A percentile compares a stretch with the other conserved stretches of the same genome.
These are phyloP conservation scores for Stephania cephalantha DNA, from an alignment of 164 flowering plant species.

Conservation along the genomic window DNA sequence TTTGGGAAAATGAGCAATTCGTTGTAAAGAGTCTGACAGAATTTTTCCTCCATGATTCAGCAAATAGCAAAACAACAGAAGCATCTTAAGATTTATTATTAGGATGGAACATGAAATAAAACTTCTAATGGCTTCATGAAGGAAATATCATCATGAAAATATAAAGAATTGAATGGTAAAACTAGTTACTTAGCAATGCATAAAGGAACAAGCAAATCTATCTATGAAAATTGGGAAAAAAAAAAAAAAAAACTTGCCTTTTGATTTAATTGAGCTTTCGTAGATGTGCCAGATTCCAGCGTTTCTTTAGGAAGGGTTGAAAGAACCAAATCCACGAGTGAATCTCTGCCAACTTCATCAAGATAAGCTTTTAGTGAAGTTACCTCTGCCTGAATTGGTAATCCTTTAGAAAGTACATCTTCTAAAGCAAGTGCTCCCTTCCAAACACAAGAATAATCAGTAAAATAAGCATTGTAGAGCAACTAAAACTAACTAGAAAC, in stretches of 20 bases:
- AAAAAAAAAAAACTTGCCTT: constrained; percentile 44
- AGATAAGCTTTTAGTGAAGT: constrained; percentile 48
- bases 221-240: background rate
- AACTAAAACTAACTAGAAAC: background rate
- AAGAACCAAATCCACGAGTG: constrained; percentile 67
- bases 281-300: constrained; percentile 55
- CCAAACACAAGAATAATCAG: background rate
- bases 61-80: background rate
- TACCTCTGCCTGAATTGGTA: constrained; percentile 71
- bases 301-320: constrained; percentile 87
- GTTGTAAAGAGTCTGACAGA: background rate
- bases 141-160: background rate
- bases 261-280: constrained; percentile 56
- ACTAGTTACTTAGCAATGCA: background rate
- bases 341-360: constrained; percentile 68
- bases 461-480: too few species aligned
- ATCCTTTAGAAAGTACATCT: constrained; percentile 86
- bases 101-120: background rate
- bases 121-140: background rate
- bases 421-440: constrained; percentile 91
- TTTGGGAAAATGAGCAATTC: background rate
- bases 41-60: background rate
- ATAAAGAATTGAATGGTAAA: background rate
- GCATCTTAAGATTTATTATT: background rate
- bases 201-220: background rate